Percentiles rank a stretch among this genome's conserved stretches.
Evolutionary conservation across 495 filamentous ascomycete species (phyloP).

Genomic region (Annulohypoxylon stygium): DNA sequence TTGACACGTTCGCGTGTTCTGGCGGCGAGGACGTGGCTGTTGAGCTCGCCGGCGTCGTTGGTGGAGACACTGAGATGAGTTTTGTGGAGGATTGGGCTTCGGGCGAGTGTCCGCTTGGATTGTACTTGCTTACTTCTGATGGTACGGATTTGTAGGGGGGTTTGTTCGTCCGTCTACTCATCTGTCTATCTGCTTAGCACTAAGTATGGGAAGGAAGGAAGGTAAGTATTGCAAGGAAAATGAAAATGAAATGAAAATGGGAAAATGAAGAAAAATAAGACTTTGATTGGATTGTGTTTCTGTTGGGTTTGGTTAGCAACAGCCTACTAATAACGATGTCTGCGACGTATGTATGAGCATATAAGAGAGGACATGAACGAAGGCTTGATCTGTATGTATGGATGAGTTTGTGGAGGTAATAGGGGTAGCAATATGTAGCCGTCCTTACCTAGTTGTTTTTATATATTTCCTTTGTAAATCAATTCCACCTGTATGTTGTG

Average conservation of each 20-base stretch:
- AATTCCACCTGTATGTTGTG: neutral
- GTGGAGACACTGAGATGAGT: conserved; percentile 65
- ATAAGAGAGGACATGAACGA: neutral
- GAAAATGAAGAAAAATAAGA: conserved; percentile 3
- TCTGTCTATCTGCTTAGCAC: neutral
- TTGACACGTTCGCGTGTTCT: conserved; percentile 69
- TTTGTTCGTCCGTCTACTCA: neutral
- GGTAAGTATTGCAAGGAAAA: neutral
- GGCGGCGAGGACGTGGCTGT: conserved; percentile 65
- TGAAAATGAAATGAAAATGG: neutral
- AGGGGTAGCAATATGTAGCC: conserved; percentile 34
- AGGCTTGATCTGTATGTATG: conserved; percentile 16
- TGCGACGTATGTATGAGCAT: conserved; percentile 21
- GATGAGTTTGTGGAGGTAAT: conserved; percentile 25
- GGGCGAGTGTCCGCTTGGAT: conserved; percentile 71
- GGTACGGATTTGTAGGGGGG: conserved; percentile 24
- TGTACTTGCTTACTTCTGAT: conserved; percentile 66
- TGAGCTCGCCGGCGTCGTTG: conserved; percentile 61
- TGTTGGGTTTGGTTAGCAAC: neutral
- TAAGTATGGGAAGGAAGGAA: neutral
- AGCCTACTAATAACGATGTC: conserved; percentile 29
- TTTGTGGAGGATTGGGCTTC: conserved; percentile 76
- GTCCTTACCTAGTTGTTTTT: conserved; percentile 26
- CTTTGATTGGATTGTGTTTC: conserved; percentile 17
- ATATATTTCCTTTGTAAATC: conserved; percentile 37